Base-by-base conservation (phyloP, 1,139 yeast species). In the Geotrichum reessii region DNA sequence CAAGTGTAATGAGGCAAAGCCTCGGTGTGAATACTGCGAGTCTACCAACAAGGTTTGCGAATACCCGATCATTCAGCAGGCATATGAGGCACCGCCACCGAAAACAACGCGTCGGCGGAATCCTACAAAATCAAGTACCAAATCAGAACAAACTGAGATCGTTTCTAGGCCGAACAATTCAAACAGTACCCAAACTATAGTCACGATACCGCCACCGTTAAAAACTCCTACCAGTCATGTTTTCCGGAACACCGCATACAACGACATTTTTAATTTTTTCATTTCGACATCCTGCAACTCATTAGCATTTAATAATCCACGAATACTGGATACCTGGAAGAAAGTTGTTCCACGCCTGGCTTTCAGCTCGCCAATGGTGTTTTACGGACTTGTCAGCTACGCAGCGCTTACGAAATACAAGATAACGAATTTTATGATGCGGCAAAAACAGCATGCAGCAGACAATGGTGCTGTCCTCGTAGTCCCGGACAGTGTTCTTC, bases 11-110 rank as follows among this genome's bases (percentile, higher is more conserved):
- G 61, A 58, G 40, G 50, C 54, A 9, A 47, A 42, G 25, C 61
- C 61, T 4, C 33, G 28, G 14, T 58, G 61, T 37, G 57, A 58
- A 17, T 58, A 58, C 52, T 58, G 61, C 25, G 28, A 37, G 11
- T 53, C 58, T 9, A 58, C 59, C n/a, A 53, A 56, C 50, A 58
- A 50, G 27, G 50, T 46, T n/a, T 58, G 61, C 25, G 61, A 55
- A 17, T 58, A 58, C 52, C 58, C 58, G 11, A 21, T 27, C 8
- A 47, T 27, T 21, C 27, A 24, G 8, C 25, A 47, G 4, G 25
- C 28, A 12, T 33, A 33, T 17, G 40, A 33, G 40, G 40, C n/a
- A 17, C 40, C 24, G 47, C 22, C 21, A 2, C 40, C 31, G 48
- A 24, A 28, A 21, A 24, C 19, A 3, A 27, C n/a, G 44, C 42